Base-by-base conservation (phyloP, 1,284 basidiomycete species). In the Meripilus lineatus region DNA sequence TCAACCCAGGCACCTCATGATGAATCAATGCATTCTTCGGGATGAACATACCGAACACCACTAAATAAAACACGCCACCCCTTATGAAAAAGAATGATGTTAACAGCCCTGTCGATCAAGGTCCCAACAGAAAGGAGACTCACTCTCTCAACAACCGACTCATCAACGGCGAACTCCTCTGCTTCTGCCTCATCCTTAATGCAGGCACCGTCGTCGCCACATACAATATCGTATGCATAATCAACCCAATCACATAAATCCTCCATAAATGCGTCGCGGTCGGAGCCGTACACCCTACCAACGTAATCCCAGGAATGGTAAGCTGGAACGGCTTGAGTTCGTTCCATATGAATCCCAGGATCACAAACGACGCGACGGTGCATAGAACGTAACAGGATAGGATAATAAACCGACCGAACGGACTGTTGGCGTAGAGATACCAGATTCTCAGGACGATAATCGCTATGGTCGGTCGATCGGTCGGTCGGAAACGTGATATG, bases 391-490 rank as follows among this genome's bases (percentile, higher is more conserved):
- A 58, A 25, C 46, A 47, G 22, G 37, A 48, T 40, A 52, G 42
- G 28, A 55, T 41, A 13, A 52, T 30, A 2, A 41, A 20, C 22
- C 58, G 55, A 3, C 39, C 46, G 17, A 51, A 15, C 14, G n/a
- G 30, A 30, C 45, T 49, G 37, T 50, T 51, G 11, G 54, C 49
- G 40, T 52, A 61, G 44, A 61, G 55, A 40, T 59, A 58, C 55
- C 59, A 61, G 17, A 60, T 54, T 4, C 59, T 51, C n/a, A 61
- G 47, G 24, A 58, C 50, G 33, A 61, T 54, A 42, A 61, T 54
- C 2, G 48, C 59, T 61, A 32, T 23, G 8, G 21, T 1, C 18
- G 21, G 5, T 20, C 32, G 4, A 26, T 22, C 6, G n/a, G 13
- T 4, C 34, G 5, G 10, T 14, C 24, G 21, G 34, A 17, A 4